Base-by-base conservation (phyloP, 2,329 filamentous ascomycete genomes). In the Botrytis fabae region DNA sequence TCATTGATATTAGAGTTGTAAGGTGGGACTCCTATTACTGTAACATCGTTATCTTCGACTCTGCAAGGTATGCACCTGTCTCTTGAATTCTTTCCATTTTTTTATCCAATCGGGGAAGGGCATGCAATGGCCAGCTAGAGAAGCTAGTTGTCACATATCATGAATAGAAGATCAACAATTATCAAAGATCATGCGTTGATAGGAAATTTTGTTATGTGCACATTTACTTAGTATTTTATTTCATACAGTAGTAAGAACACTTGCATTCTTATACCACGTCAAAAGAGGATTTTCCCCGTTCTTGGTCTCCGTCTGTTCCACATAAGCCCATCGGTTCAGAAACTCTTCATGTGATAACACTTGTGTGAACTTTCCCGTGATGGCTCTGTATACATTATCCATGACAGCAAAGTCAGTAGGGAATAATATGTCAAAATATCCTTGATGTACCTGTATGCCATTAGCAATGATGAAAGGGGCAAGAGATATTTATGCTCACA, bases 351-450 rank as follows among this genome's bases (percentile, higher is more conserved):
- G 96, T 54, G 91, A 90, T 81, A 91, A 88, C 69, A 97, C 93
- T 69, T 92, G 89, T 3, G 95, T 97, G 78, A 98, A 85, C 81
- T 97, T 96, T 46, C 95, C 95, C 0, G 96, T 99, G 78, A 98
- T 90, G 75, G 94, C 94, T 72, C 93, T 91, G 84, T 99, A 99
- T 78, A 98, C 90, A 78, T 94, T 91, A 83, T 98, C 94, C 83
- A 96, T 92, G 77, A 97, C 91, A 75, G 89, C 87, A 81, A 99
- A 99, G 83, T 99, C 92, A 18, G 96, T 99, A 0, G 96, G 96
- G 84, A 99, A 99, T 81, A 99, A 91, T 79, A 99, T 98, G 81
- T 99, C 97, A 81, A 99, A 99, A 83, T 97, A 98, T 63, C 96
- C 97, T 84, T 99, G 97, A 82, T 98, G 95, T 65, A 98, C 93